Base-by-base conservation (phyloP, 1,284 basidiomycete species). In the Leccinum pachyderme region DNA sequence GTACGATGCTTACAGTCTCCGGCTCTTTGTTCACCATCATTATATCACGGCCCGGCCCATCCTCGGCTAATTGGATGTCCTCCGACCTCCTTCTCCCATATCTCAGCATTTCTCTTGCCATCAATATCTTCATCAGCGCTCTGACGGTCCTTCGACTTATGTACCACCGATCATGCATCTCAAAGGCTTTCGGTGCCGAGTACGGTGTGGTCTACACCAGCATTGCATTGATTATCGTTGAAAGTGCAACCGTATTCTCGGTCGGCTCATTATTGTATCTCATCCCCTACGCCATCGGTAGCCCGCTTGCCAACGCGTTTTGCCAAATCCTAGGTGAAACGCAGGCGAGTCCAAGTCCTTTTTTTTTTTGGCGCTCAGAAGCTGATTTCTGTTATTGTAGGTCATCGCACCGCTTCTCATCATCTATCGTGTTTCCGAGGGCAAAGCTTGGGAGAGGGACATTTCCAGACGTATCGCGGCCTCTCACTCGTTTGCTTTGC, bases 381-480 rank as follows among this genome's bases (percentile, higher is more conserved):
- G 1, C 13, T 12, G 45, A 13, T 25, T 13, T 13, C 9, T 2
- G 25, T 48, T n/a, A n/a, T n/a, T n/a, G 24, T 33, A 69, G 67
- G 52, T 66, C n/a, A 57, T 72, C 9, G 68, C 71, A 7, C 63
- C 68, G 1, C 66, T 72, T 39, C 69, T 69, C 31, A 69, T 69
- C 49, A 69, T 66, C 39, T 68, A 72, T 46, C 71, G 71, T 31
- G 61, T 69, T n/a, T 59, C 68, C 2, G 66, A 70, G 48, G 69
- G 68, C n/a, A 72, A 69, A 31, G 69, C 66, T 2, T 69, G 70
- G 67, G 47, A 58, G 3, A 54, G 6, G 22, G 59, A 68, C 3
- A 28, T 57, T 25, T 53, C 58, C 6, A 55, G 58, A 18, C 60
- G 55, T 13, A 41, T 51, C 37, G 43, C 33, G 0, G 15, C 27